Evolutionary conservation across 108 stramenopile genomes (phyloP), one percentile per base, ranked within the genome.

Genomic region (Cyclotella atomus): DNA sequence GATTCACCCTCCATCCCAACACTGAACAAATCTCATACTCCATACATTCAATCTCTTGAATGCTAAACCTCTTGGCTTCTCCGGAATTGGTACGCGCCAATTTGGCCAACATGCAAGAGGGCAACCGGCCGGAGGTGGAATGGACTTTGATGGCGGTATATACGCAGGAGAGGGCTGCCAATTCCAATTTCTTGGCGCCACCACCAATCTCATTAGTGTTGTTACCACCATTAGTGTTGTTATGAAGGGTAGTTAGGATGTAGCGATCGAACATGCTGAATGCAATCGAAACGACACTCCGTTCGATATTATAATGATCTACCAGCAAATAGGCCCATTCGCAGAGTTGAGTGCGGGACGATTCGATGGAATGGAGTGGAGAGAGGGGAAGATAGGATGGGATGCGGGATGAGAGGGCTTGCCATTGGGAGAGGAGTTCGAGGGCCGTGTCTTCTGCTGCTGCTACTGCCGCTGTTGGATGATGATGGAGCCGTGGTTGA

Each of bases 281-380:
- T 28, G 56, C 56, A 15, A 57, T 30, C 29, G 19, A 16, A 2
- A 32, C 56, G 29, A 57, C 15, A 10, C 4, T 9, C 0, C 56
- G 56, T 7, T 57, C 56, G 29, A 57, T 29, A n/a, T 41, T 41
- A 36, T 36, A 61, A 12, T 61, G 60, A 57, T 57, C 56, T 10
- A 57, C 29, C 15, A 57, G 6, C 29, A 8, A 12, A 19, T 57
- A 57, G 29, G 56, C 56, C 56, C 56, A 57, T 36, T 61, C 20
- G 34, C 60, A 41, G 1, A 61, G 36, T 4, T 61, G 60, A 21
- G 14, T 41, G 10, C 56, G 60, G 29, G 38, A n/a, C 38, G 60
- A 30, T 21, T 61, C 28, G 36, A 61, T 61, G 36, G 2, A 36
- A 38, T 61, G 12, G 20, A 36, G 16, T 4, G 29, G 29, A 15